phyloP scores from a whole-genome alignment of 768 basidiomycete genomes.

The Xanthoconium stramineum region DNA sequence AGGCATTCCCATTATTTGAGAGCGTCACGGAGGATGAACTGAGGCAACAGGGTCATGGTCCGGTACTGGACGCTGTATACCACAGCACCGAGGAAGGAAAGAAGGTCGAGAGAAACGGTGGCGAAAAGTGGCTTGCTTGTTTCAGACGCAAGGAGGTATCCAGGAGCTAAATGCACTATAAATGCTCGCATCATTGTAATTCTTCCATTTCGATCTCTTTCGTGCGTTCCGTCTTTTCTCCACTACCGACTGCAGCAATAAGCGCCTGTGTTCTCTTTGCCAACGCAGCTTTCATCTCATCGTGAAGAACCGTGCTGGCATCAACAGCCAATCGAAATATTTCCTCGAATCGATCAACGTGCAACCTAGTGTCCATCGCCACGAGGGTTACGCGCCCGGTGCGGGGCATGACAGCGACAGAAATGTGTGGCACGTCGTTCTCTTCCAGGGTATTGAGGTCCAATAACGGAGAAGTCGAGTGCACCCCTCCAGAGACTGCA shows the following conservation, averaged over 20 bases:
- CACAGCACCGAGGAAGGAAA: slow-evolving; percentile 92
- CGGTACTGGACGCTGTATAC: slow-evolving; percentile 79
- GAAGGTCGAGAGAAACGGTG: slow-evolving; percentile 90
- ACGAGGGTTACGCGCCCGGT: slow-evolving; percentile 84
- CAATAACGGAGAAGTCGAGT: slow-evolving; percentile 75
- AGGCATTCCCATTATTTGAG: slow-evolving; percentile 84
- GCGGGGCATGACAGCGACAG: slow-evolving; percentile 86
- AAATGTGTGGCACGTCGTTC: slow-evolving; percentile 82
- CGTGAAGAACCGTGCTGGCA: slow-evolving; percentile 72
- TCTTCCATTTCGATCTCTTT: slow-evolving; percentile 38
- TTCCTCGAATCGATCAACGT: slow-evolving; percentile 89
- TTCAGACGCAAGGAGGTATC: slow-evolving; percentile 58
- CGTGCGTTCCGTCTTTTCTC: slow-evolving; percentile 31
- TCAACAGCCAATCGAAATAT: slow-evolving; percentile 77
- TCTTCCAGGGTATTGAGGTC: slow-evolving; percentile 91
- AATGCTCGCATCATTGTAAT: slow-evolving; percentile 29
- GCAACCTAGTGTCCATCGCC: slow-evolving; percentile 91
- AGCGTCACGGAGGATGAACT: slow-evolving; percentile 71
- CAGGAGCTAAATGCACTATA: slow-evolving; percentile 7
- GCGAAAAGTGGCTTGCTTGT: slow-evolving; percentile 90
- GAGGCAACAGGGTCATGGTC: slow-evolving; percentile 69
- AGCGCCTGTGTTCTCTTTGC: slow-evolving; percentile 58
- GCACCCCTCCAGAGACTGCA: slow-evolving; percentile 84
- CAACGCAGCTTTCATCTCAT: slow-evolving; percentile 79
- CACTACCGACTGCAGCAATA: slow-evolving; percentile 58